Evolutionary conservation across 192 early-diverging fungal genomes (phyloP).

Genomic region (Coemansia sp.): DNA sequence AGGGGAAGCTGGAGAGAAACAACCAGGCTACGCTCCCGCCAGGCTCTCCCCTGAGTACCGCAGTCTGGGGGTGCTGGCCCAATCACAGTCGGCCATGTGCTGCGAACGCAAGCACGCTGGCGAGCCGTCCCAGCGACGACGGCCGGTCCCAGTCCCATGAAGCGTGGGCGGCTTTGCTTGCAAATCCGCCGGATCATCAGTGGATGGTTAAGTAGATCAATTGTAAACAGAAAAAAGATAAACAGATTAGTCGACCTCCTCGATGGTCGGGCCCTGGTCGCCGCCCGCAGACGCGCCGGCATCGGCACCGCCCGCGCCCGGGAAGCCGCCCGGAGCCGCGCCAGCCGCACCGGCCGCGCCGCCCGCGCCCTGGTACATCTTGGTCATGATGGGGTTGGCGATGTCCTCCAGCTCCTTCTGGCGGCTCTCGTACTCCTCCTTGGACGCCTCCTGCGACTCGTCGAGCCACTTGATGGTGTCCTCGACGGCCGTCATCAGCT

Average conservation of each 20-base stretch:
- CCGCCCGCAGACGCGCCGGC: slow-evolving; percentile 58
- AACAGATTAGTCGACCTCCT: slow-evolving; percentile 68
- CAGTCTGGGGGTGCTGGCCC: neutral
- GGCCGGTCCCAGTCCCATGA: no score
- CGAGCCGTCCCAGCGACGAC: no score
- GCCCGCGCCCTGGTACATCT: slow-evolving; percentile 80
- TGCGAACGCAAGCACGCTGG: neutral
- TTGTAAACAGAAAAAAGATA: neutral
- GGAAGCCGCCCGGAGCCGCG: slow-evolving; percentile 54
- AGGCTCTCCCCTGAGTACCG: no score
- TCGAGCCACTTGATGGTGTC: slow-evolving; percentile 96
- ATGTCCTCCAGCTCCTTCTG: slow-evolving; percentile 92
- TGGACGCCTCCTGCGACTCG: slow-evolving; percentile 87
- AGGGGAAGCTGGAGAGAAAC: no score
- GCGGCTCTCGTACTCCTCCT: slow-evolving; percentile 94
- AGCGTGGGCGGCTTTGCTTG: no score
- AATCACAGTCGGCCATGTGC: slow-evolving; percentile 37
- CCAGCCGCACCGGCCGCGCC: slow-evolving; percentile 56
- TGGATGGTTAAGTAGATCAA: neutral
- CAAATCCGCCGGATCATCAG: no score
- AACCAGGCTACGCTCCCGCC: no score
- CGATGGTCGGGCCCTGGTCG: slow-evolving; percentile 59
- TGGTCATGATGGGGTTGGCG: slow-evolving; percentile 97
- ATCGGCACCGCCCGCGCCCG: slow-evolving; percentile 52
- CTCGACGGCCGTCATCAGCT: slow-evolving; percentile 75